Evolutionary conservation across 2,329 filamentous ascomycete genomes (phyloP).

Genomic region (Fusarium redolens): DNA sequence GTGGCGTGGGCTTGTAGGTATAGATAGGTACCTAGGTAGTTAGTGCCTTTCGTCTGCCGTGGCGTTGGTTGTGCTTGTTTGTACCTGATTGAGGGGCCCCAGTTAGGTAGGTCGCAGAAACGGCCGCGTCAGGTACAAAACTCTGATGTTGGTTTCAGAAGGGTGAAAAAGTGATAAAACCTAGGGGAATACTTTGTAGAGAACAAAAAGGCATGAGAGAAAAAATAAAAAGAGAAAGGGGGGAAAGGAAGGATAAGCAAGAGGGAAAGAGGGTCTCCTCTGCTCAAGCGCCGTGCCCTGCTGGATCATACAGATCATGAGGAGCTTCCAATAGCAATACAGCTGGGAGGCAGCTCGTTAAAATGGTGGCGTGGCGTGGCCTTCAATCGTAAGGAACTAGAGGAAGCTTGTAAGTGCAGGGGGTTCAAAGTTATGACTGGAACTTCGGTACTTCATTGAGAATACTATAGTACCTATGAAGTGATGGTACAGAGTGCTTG

Average conservation of each 20-base stretch:
- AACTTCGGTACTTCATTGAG: not conserved
- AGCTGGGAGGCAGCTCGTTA: constrained; percentile 20
- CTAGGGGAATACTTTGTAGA: not conserved
- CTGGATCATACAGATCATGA: not conserved
- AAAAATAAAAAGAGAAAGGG: not conserved
- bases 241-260: constrained; percentile 7
- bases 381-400: not conserved
- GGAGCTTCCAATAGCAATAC: constrained; percentile 1
- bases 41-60: constrained; percentile 7
- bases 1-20: constrained; percentile 22
- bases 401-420: not conserved
- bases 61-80: not conserved
- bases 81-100: constrained; percentile 29
- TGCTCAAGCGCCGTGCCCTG: constrained; percentile 29
- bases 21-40: constrained; percentile 15
- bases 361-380: not conserved
- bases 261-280: constrained; percentile 19
- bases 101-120: constrained; percentile 45
- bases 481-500: not conserved
- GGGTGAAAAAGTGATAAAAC: not conserved
- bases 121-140: constrained; percentile 44
- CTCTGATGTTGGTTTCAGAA: constrained; percentile 4
- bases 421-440: not conserved
- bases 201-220: not conserved
- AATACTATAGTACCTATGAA: not conserved